Evolutionary conservation across 2,329 filamentous ascomycete genomes (phyloP).

Genomic region (Talaromyces verruculosus): DNA sequence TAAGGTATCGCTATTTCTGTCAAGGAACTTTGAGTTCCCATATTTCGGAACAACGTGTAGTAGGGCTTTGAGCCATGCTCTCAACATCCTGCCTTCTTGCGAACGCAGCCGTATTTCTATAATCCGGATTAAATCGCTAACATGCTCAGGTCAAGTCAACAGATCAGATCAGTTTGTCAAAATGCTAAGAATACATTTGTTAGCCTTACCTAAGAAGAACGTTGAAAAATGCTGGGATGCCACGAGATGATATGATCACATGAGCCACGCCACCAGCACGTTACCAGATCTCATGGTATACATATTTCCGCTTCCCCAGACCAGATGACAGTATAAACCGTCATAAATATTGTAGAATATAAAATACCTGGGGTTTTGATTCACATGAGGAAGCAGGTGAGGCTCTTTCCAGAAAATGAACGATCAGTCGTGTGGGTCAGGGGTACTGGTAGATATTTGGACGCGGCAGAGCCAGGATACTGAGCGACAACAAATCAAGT

Average conservation of each 20-base stretch:
- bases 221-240: neutral
- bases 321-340: neutral
- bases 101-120: constrained; percentile 1
- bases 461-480: neutral
- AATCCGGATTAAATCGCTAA: neutral
- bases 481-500: neutral
- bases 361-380: neutral
- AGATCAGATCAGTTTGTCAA: neutral
- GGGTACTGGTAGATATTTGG: neutral
- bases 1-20: neutral
- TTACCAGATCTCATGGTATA: constrained; percentile 3
- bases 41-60: neutral
- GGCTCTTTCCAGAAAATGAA: neutral
- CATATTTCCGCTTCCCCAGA: neutral
- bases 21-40: neutral
- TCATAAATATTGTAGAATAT: neutral
- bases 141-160: neutral
- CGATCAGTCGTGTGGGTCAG: constrained; percentile 1
- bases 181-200: neutral
- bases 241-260: constrained; percentile 13
- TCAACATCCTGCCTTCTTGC: neutral
- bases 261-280: constrained; percentile 2
- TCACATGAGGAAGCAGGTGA: neutral
- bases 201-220: neutral
- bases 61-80: neutral